These are phyloP conservation scores for Chrysanthemum makinoi DNA, from an alignment of 129 eudicot genomes.

Conservation along the genomic window DNA sequence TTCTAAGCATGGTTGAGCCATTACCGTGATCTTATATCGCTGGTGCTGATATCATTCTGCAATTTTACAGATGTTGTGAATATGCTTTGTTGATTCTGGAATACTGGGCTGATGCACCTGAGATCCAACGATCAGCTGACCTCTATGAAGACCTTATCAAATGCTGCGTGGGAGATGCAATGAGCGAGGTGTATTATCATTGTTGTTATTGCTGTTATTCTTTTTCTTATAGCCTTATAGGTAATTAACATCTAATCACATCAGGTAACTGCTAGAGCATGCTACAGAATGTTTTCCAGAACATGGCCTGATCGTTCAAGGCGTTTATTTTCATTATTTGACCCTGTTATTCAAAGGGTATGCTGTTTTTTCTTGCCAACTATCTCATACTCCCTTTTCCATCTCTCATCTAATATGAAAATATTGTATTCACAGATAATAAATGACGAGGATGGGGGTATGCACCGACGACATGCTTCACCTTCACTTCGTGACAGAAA, in stretches of 20 bases:
- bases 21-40: neutral
- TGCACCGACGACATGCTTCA: conserved; percentile 89
- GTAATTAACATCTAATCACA: conserved; percentile 23
- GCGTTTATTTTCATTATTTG: conserved; percentile 75
- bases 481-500: conserved; percentile 89
- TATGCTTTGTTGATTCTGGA: conserved; percentile 89
- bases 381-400: neutral
- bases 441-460: conserved; percentile 94
- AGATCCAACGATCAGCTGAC: conserved; percentile 94
- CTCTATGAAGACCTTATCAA: conserved; percentile 89
- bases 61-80: conserved; percentile 74
- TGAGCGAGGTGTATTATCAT: conserved; percentile 70
- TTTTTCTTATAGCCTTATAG: neutral
- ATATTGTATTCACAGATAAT: conserved; percentile 47
- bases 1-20: neutral
- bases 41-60: conserved; percentile 4
- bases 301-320: conserved; percentile 99
- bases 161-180: conserved; percentile 94
- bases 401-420: conserved; percentile 6
- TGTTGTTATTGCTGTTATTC: conserved; percentile 4
- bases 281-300: conserved; percentile 93
- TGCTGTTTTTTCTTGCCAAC: conserved; percentile 1
- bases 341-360: conserved; percentile 97
- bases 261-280: conserved; percentile 98
- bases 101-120: conserved; percentile 98